Evolutionary conservation across 2,329 filamentous ascomycete genomes (phyloP).

Genomic region (Sphaerostilbella broomeana): DNA sequence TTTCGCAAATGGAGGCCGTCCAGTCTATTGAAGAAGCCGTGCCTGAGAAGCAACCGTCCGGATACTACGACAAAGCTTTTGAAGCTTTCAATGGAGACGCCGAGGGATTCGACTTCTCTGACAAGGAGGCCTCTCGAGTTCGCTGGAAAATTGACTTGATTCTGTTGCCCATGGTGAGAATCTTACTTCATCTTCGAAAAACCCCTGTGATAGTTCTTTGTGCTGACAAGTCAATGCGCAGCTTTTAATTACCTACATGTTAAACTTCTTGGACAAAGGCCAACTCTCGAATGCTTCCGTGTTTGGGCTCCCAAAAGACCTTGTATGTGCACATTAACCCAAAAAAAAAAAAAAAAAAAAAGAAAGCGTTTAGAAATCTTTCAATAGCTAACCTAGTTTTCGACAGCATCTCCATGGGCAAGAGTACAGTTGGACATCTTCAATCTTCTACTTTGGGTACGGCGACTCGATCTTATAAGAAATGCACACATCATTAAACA

Average conservation of each 20-base stretch:
- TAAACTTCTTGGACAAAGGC: constrained; percentile 10
- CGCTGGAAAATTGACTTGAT: constrained; percentile 14
- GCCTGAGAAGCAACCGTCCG: too few species aligned
- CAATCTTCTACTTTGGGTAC: constrained; percentile 1
- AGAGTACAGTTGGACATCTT: constrained; percentile 14
- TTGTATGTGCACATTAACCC: constrained; percentile 4
- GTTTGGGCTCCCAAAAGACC: constrained; percentile 4
- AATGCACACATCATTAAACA: too few species aligned
- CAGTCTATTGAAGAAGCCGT: too few species aligned
- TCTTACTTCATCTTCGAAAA: too few species aligned
- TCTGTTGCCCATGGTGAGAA: constrained; percentile 10
- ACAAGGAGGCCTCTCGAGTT: constrained; percentile 7
- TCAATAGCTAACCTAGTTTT: neutral
- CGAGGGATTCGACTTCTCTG: constrained; percentile 5
- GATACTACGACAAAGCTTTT: too few species aligned
- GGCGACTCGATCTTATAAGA: too few species aligned
- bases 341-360: too few species aligned
- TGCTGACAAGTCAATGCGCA: neutral
- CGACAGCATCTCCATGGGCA: constrained; percentile 4
- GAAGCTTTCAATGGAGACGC: too few species aligned
- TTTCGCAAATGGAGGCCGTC: too few species aligned
- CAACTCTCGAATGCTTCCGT: constrained; percentile 5
- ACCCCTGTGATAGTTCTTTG: neutral
- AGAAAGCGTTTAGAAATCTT: neutral
- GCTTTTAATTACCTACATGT: neutral